phyloP scores from a whole-genome alignment of 257 asterid species.

The Paraleonurus japonicus region DNA sequence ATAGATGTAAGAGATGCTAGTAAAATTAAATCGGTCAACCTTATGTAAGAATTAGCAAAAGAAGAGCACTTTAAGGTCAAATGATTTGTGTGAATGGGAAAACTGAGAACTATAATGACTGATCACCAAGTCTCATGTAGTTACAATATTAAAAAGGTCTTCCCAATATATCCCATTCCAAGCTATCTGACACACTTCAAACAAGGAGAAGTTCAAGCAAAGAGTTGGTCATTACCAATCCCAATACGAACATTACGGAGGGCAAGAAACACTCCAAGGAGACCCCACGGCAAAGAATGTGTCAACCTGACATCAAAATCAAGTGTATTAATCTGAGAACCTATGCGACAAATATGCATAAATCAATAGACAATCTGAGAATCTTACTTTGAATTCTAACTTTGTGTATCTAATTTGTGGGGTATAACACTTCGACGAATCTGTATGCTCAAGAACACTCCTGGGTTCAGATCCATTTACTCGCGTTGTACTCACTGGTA shows the following conservation, averaged over 20 bases:
- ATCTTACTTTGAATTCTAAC: slow-evolving; percentile 73
- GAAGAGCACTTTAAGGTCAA: neutral
- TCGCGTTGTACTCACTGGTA: slow-evolving; percentile 35
- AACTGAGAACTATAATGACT: neutral
- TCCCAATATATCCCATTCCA: neutral
- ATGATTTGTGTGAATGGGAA: neutral
- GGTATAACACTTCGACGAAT: slow-evolving; percentile 59
- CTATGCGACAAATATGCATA: neutral
- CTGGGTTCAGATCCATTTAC: slow-evolving; percentile 36
- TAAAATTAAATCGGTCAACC: neutral
- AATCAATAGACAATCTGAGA: neutral
- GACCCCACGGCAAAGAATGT: slow-evolving; percentile 97
- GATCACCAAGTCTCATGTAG: neutral
- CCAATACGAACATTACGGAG: slow-evolving; percentile 94
- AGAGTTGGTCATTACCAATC: slow-evolving; percentile 55
- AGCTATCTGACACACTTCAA: slow-evolving; percentile 7
- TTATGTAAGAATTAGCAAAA: slow-evolving; percentile 5
- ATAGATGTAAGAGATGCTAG: neutral
- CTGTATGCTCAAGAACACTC: slow-evolving; percentile 37
- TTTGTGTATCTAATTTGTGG: slow-evolving; percentile 80
- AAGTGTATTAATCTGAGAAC: slow-evolving; percentile 21
- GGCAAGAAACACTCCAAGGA: slow-evolving; percentile 96
- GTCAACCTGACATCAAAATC: slow-evolving; percentile 66
- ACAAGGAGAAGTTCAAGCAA: neutral
- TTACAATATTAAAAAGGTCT: neutral